These are phyloP conservation scores for Hydrangea macrophylla DNA, from an alignment of 148 eudicot species.

Conservation along the genomic window DNA sequence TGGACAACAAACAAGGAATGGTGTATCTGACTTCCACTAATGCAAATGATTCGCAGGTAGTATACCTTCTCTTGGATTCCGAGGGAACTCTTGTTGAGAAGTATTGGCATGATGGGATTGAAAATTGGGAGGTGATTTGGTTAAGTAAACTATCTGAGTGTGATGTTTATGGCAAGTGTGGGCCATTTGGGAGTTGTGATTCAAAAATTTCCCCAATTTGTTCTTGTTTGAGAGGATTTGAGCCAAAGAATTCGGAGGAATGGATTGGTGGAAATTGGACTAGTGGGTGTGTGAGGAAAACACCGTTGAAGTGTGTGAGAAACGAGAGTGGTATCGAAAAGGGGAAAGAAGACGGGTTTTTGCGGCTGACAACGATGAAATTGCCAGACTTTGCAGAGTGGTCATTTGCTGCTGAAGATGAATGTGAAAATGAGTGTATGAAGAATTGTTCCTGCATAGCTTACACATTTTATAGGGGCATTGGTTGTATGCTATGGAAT, in stretches of 20 bases:
- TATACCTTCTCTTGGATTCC: slow-evolving; percentile 15
- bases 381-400: slow-evolving; percentile 32
- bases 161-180: slow-evolving; percentile 50
- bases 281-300: slow-evolving; percentile 46
- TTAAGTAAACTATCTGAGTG: slow-evolving; percentile 20
- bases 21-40: slow-evolving; percentile 1
- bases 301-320: slow-evolving; percentile 31
- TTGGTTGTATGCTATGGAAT: slow-evolving; percentile 49
- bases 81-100: slow-evolving; percentile 18
- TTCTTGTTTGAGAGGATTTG: slow-evolving; percentile 48
- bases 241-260: slow-evolving; percentile 30
- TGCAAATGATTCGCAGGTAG: background rate
- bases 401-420: slow-evolving; percentile 3
- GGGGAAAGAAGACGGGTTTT: slow-evolving; percentile 36
- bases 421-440: slow-evolving; percentile 31
- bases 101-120: slow-evolving; percentile 14
- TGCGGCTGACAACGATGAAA: slow-evolving; percentile 28
- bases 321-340: background rate
- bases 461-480: slow-evolving; percentile 29
- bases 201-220: slow-evolving; percentile 34
- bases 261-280: slow-evolving; percentile 51
- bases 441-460: slow-evolving; percentile 39
- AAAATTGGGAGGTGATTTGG: slow-evolving; percentile 26
- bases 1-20: slow-evolving; percentile 14
- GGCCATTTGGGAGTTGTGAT: slow-evolving; percentile 56